These are phyloP conservation scores for Yamadazyma paraphyllophila DNA, from an alignment of 805 yeast genomes.

Conservation along the genomic window DNA sequence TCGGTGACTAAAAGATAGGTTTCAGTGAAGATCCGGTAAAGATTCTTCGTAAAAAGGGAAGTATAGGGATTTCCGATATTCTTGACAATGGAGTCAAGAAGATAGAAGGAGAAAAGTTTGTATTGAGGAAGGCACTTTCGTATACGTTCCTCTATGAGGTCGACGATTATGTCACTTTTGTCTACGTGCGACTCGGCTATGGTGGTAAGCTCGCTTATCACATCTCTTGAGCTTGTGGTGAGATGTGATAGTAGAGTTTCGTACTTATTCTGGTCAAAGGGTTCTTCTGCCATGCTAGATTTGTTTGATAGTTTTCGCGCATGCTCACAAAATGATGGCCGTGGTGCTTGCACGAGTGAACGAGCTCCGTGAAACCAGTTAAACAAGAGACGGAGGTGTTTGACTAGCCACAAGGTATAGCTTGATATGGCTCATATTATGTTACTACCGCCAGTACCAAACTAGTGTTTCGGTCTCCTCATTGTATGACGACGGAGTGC, in stretches of 20 bases:
- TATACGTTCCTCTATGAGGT: constrained; percentile 35
- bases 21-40: constrained; percentile 37
- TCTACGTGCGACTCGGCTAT: constrained; percentile 35
- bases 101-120: constrained; percentile 34
- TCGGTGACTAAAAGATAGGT: constrained; percentile 40
- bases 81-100: constrained; percentile 42
- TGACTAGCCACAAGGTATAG: too few relatives aligned
- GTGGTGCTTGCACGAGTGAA: neutral
- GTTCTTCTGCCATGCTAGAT: constrained; percentile 12
- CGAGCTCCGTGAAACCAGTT: too few relatives aligned
- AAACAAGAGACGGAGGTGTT: too few relatives aligned
- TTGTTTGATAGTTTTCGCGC: neutral
- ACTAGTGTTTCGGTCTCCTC: too few relatives aligned
- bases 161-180: constrained; percentile 31
- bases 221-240: constrained; percentile 37
- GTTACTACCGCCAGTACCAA: too few relatives aligned
- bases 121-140: constrained; percentile 38
- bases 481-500: too few relatives aligned
- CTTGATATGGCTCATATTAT: too few relatives aligned
- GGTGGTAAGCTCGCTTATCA: constrained; percentile 38
- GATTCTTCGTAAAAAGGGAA: constrained; percentile 31
- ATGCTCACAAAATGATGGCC: neutral
- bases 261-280: constrained; percentile 27
- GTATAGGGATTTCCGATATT: constrained; percentile 45
- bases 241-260: constrained; percentile 31